Conservation (phyloP, 768 basidiomycete genomes). For the Butyriboletus loyo region DNA sequence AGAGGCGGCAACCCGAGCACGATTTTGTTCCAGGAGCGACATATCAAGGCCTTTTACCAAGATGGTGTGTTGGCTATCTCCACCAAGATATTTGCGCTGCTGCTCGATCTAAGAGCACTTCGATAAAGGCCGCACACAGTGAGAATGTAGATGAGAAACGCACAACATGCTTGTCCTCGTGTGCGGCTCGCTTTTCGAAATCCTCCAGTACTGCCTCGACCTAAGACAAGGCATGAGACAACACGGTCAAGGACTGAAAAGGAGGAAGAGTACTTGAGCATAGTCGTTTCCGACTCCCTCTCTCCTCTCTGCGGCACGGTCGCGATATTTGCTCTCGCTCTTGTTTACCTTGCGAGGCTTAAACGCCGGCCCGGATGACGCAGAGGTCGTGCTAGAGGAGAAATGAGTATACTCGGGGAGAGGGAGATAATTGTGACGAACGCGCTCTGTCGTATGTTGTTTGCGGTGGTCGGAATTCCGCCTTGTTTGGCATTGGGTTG, state of each 20-base stretch:
- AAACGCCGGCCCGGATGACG: constrained; percentile 61
- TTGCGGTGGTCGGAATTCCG: not conserved
- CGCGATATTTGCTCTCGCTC: constrained; percentile 56
- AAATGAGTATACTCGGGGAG: not conserved
- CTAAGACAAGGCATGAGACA: constrained; percentile 32
- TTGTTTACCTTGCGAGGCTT: constrained; percentile 82
- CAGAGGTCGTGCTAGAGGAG: constrained; percentile 42
- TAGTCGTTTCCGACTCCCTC: constrained; percentile 67
- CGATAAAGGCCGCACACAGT: not conserved
- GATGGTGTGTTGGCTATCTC: constrained; percentile 81
- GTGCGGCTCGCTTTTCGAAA: constrained; percentile 65
- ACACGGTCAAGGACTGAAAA: not conserved
- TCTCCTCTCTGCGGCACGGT: constrained; percentile 74
- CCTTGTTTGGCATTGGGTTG: constrained; percentile 12
- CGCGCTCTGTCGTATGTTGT: constrained; percentile 9
- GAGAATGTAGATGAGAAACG: constrained; percentile 21
- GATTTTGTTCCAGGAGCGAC: constrained; percentile 81
- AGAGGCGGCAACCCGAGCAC: constrained; percentile 56
- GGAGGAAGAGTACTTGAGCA: constrained; percentile 51
- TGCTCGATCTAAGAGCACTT: constrained; percentile 58
- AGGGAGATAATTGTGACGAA: constrained; percentile 7
- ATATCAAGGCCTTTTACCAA: constrained; percentile 90
- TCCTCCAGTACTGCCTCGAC: constrained; percentile 81
- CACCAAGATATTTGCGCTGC: constrained; percentile 75
- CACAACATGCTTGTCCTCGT: constrained; percentile 59